phyloP scores from a whole-genome alignment of 169 alveolate genomes.

The Perkinsus marinus region DNA sequence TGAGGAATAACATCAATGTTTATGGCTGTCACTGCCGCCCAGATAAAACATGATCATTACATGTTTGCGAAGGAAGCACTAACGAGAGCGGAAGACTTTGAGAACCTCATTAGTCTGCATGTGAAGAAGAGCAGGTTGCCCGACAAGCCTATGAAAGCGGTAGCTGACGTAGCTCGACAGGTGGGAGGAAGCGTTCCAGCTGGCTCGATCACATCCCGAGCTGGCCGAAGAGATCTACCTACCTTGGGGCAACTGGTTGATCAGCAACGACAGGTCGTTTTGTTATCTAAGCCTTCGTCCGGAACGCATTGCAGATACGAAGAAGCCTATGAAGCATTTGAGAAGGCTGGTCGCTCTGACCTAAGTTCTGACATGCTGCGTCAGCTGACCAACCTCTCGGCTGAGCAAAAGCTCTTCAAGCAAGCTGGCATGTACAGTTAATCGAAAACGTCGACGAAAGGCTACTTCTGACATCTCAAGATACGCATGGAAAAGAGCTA shows the following conservation, averaged over 20 bases:
- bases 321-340: constrained; percentile 68
- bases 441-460: not conserved
- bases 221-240: constrained; percentile 45
- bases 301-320: constrained; percentile 24
- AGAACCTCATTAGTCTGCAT: constrained; percentile 50
- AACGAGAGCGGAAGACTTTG: constrained; percentile 55
- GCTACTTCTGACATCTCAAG: not conserved
- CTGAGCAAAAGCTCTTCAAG: not conserved
- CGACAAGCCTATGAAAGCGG: not conserved
- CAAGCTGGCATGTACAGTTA: not conserved
- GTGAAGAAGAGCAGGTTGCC: constrained; percentile 47
- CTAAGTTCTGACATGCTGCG: not conserved
- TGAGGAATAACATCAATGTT: constrained; percentile 41
- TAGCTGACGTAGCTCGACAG: not conserved
- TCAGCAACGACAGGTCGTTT: constrained; percentile 39
- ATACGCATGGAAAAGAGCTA: not conserved
- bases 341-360: constrained; percentile 59
- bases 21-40: constrained; percentile 51
- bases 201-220: constrained; percentile 51
- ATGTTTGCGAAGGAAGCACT: constrained; percentile 67
- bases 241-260: constrained; percentile 69
- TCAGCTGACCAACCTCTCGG: not conserved
- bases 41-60: constrained; percentile 54
- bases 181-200: constrained; percentile 68
- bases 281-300: not conserved